These are phyloP conservation scores for Penicillium bovifimosum DNA, from an alignment of 495 filamentous ascomycete genomes.

Conservation along the genomic window DNA sequence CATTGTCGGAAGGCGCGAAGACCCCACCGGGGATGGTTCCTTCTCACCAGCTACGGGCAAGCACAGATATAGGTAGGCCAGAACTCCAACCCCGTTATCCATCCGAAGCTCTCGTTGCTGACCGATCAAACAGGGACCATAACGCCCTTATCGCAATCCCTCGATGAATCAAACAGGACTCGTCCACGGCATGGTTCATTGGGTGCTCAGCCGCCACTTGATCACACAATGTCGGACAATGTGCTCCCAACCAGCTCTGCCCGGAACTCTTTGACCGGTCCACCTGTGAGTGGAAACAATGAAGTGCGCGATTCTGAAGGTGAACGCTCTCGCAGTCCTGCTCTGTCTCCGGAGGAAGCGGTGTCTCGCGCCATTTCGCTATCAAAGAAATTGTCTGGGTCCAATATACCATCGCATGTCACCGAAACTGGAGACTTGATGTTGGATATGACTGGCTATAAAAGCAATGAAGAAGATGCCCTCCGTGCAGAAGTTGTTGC, in stretches of 20 bases:
- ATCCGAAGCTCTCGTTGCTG: not conserved
- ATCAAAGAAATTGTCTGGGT: conserved; percentile 78
- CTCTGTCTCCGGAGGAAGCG: conserved; percentile 72
- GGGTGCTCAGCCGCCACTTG: conserved; percentile 34
- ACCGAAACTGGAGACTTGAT: conserved; percentile 94
- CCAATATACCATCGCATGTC: conserved; percentile 87
- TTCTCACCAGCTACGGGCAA: conserved; percentile 41
- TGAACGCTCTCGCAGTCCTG: conserved; percentile 63
- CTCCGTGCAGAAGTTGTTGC: conserved; percentile 87
- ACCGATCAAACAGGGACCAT: conserved; percentile 43
- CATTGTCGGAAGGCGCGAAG: conserved; percentile 23
- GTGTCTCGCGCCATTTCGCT: conserved; percentile 77
- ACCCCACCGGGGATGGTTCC: conserved; percentile 21
- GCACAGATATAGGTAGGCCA: conserved; percentile 46
- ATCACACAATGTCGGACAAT: conserved; percentile 49
- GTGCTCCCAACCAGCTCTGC: conserved; percentile 28
- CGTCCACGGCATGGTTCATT: conserved; percentile 25
- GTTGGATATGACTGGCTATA: conserved; percentile 97
- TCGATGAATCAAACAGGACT: conserved; percentile 45
- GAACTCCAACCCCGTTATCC: not conserved
- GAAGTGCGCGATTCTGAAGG: not conserved
- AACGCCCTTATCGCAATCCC: conserved; percentile 60
- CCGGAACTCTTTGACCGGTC: not conserved
- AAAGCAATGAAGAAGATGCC: conserved; percentile 85
- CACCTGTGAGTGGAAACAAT: not conserved